phyloP scores from a whole-genome alignment of 2,329 filamentous ascomycete genomes.

The Ophiocordyceps polyrhachis-furcata region DNA sequence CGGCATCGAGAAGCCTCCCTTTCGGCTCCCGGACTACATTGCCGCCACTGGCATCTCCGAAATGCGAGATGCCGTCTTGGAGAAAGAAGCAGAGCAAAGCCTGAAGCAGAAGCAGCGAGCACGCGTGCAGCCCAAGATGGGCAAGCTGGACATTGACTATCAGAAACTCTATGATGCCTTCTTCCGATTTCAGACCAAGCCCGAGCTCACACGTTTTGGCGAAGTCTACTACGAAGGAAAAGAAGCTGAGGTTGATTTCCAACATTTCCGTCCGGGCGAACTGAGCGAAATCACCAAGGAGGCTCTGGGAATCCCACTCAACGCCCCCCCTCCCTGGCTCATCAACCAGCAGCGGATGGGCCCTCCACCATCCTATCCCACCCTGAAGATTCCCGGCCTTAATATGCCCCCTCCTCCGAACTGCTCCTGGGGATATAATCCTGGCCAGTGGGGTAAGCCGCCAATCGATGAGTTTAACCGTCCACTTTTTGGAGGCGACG shows the following conservation, averaged over 20 bases:
- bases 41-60: conserved; percentile 93
- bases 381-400: conserved; percentile 83
- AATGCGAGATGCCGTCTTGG: conserved; percentile 90
- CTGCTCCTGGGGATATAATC: conserved; percentile 85
- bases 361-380: conserved; percentile 83
- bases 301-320: conserved; percentile 81
- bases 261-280: conserved; percentile 78
- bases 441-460: conserved; percentile 89
- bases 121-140: conserved; percentile 87
- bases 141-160: conserved; percentile 95
- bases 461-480: conserved; percentile 86
- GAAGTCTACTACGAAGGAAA: conserved; percentile 99
- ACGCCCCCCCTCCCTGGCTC: conserved; percentile 87
- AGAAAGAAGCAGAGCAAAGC: conserved; percentile 83
- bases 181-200: conserved; percentile 95
- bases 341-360: conserved; percentile 93
- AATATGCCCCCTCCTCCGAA: conserved; percentile 85
- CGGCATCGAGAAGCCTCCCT: conserved; percentile 88
- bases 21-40: conserved; percentile 87
- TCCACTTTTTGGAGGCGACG: conserved; percentile 82
- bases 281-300: conserved; percentile 79
- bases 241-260: conserved; percentile 87
- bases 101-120: conserved; percentile 94
- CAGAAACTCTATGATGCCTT: conserved; percentile 97
- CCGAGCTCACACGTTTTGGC: conserved; percentile 79